Conservation (phyloP, 805 yeast species). For the Saturnispora sanitii region DNA sequence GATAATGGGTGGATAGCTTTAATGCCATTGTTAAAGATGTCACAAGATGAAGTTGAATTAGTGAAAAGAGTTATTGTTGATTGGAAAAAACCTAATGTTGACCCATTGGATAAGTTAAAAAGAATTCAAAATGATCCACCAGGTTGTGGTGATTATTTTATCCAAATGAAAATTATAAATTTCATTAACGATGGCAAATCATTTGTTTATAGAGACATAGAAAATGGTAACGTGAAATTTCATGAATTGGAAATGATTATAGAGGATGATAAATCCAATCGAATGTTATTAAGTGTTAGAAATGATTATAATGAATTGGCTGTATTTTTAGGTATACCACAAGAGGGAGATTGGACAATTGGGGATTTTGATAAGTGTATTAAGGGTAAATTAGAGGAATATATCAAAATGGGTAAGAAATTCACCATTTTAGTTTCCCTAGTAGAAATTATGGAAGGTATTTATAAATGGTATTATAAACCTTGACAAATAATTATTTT, state of each 20-base stretch:
- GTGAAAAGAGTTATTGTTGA: neutral
- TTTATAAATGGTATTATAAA: constrained; percentile 9
- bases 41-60: neutral
- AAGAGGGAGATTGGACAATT: neutral
- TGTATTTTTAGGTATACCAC: neutral
- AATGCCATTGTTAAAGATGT: neutral
- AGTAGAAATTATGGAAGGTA: neutral
- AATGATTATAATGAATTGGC: constrained; percentile 2
- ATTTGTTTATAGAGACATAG: constrained; percentile 1
- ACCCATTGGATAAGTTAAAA: neutral
- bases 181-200: neutral
- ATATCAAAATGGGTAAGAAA: neutral
- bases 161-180: constrained; percentile 1
- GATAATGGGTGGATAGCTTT: neutral
- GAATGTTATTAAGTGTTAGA: neutral
- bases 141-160: neutral
- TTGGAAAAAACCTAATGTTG: neutral
- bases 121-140: constrained; percentile 2
- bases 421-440: constrained; percentile 6
- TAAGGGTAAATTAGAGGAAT: neutral
- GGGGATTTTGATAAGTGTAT: constrained; percentile 3
- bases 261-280: constrained; percentile 3
- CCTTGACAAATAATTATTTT: neutral
- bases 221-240: neutral
- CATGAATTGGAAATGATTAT: constrained; percentile 6